Evolutionary conservation across 306 rosid species (phyloP).

Genomic region (Adenanthera pavonina): DNA sequence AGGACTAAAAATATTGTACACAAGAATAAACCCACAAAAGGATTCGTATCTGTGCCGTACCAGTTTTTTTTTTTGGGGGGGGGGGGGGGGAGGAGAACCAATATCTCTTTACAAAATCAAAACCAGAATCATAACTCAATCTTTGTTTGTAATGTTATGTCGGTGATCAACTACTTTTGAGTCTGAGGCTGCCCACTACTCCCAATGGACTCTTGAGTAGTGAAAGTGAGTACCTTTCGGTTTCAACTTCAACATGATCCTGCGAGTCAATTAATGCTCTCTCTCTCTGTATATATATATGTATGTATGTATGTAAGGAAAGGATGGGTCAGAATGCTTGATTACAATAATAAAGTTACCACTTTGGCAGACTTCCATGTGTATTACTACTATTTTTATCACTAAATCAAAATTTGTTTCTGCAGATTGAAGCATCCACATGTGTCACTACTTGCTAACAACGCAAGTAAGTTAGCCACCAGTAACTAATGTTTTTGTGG

Average conservation of each 20-base stretch:
- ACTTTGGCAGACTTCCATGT: neutral
- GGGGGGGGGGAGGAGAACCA: slow-evolving; percentile 38
- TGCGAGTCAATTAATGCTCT: no score
- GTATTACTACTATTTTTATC: neutral
- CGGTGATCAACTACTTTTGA: neutral
- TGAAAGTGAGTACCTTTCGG: neutral
- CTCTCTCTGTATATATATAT: neutral
- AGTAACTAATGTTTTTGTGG: no score
- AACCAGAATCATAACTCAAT: slow-evolving; percentile 17
- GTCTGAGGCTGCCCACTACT: neutral
- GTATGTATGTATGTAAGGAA: neutral
- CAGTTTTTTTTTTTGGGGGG: neutral
- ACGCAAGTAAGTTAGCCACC: no score
- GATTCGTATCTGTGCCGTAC: slow-evolving; percentile 46
- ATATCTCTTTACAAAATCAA: slow-evolving; percentile 37
- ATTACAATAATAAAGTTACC: neutral
- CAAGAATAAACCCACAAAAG: neutral
- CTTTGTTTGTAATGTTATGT: neutral
- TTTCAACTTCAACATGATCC: neutral
- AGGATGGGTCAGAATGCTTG: neutral
- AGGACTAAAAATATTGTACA: neutral
- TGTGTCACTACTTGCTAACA: no score
- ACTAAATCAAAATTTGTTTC: neutral
- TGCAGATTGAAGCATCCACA: no score
- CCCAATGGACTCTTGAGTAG: neutral